Conservation (phyloP, 805 yeast species). For the Komagataella phaffii region DNA sequence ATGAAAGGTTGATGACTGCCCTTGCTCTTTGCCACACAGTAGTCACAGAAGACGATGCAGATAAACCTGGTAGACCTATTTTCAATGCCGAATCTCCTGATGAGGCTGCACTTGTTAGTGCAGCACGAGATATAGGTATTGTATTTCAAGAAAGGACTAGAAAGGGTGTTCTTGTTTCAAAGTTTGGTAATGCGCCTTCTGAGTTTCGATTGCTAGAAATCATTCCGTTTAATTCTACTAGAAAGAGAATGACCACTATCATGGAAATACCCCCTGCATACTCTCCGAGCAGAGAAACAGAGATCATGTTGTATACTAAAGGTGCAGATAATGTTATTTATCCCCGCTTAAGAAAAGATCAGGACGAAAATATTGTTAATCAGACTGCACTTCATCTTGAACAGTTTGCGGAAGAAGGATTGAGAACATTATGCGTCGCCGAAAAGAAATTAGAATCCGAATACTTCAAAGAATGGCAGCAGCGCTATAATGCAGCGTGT, state of each 20-base stretch:
- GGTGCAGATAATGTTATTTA: conserved; percentile 72
- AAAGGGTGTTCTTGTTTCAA: conserved; percentile 25
- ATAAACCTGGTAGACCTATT: conserved; percentile 22
- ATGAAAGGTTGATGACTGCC: conserved; percentile 47
- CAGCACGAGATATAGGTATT: conserved; percentile 62
- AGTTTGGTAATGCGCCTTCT: conserved; percentile 28
- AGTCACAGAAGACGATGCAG: conserved; percentile 37
- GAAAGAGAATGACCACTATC: conserved; percentile 72
- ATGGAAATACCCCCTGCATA: conserved; percentile 24
- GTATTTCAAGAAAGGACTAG: conserved; percentile 43
- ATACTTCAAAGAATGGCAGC: conserved; percentile 40
- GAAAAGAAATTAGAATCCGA: conserved; percentile 31
- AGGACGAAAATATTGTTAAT: conserved; percentile 30
- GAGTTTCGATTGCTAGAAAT: conserved; percentile 38
- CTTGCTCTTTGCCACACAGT: conserved; percentile 69
- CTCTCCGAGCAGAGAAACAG: conserved; percentile 12
- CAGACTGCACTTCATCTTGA: conserved; percentile 54
- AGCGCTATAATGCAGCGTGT: conserved; percentile 42
- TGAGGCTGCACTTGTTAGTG: conserved; percentile 69
- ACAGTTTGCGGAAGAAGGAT: conserved; percentile 63
- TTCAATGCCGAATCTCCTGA: conserved; percentile 79
- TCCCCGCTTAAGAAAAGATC: conserved; percentile 23
- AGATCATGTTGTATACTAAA: conserved; percentile 38
- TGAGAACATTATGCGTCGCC: conserved; percentile 65
- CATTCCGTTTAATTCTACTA: conserved; percentile 53